Percentiles rank a stretch among this genome's conserved stretches.
Conservation (phyloP, 331 rosid species). For the Spiraea crenata region DNA sequence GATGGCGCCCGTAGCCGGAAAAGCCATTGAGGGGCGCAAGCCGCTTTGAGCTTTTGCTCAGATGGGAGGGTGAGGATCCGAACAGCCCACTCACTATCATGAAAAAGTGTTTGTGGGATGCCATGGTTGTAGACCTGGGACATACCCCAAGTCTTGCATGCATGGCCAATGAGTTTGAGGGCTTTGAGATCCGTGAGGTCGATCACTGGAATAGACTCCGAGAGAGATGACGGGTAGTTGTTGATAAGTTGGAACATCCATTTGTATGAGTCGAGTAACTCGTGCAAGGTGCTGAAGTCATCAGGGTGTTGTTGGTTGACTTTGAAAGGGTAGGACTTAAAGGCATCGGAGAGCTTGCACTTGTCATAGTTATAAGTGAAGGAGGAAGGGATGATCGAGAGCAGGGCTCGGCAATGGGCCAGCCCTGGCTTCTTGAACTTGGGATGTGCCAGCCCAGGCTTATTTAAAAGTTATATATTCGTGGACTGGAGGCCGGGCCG, state of each 20-base stretch:
- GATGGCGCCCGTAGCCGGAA: slow-evolving; percentile 74
- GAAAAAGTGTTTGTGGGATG: slow-evolving; percentile 39
- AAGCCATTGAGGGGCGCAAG: slow-evolving; percentile 69
- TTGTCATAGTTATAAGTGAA: slow-evolving; percentile 42
- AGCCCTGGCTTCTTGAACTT: too few species aligned
- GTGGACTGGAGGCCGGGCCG: too few species aligned
- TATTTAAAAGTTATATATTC: too few species aligned
- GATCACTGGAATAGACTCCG: slow-evolving; percentile 42
- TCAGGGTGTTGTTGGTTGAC: slow-evolving; percentile 38
- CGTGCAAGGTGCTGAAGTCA: slow-evolving; percentile 60
- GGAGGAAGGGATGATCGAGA: neutral
- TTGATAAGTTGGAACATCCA: slow-evolving; percentile 44
- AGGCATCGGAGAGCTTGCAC: slow-evolving; percentile 54
- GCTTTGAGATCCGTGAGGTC: slow-evolving; percentile 70
- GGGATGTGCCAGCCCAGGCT: too few species aligned
- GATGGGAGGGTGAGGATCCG: slow-evolving; percentile 52
- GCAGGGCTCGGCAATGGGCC: too few species aligned
- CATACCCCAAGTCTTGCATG: slow-evolving; percentile 79
- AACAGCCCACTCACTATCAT: slow-evolving; percentile 41
- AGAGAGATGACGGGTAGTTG: neutral
- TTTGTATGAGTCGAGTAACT: slow-evolving; percentile 64
- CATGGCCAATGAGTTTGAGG: slow-evolving; percentile 47
- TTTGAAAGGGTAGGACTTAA: slow-evolving; percentile 48
- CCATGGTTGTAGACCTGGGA: slow-evolving; percentile 76
- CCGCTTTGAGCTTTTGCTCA: slow-evolving; percentile 56